Percentiles rank a stretch among this genome's conserved stretches.
Evolutionary conservation across 2,329 filamentous ascomycete species (phyloP).

Genomic region (Microdochium paspali): DNA sequence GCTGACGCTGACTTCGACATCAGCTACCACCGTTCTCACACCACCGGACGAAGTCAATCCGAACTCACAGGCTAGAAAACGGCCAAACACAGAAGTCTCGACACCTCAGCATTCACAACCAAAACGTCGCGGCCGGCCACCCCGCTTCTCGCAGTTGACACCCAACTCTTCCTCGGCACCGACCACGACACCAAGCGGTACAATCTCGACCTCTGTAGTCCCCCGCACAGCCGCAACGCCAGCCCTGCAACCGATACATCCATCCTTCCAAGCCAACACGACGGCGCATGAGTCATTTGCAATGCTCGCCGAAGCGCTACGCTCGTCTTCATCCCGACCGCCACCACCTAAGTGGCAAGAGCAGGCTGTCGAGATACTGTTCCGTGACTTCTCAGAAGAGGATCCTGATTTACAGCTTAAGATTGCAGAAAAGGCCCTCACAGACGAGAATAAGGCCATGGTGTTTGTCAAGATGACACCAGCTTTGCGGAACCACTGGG

Average conservation of each 20-base stretch:
- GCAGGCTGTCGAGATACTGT: conserved; percentile 49
- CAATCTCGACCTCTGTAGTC: not conserved
- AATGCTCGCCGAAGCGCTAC: conserved; percentile 30
- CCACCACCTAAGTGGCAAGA: conserved; percentile 39
- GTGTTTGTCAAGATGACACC: conserved; percentile 53
- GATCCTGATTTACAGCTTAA: conserved; percentile 50
- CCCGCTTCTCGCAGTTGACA: conserved; percentile 16
- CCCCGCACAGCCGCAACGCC: not conserved
- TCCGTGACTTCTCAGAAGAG: conserved; percentile 46
- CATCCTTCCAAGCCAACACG: conserved; percentile 8
- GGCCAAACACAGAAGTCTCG: conserved; percentile 11
- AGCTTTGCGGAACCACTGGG: conserved; percentile 44
- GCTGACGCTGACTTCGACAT: conserved; percentile 7
- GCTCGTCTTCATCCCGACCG: conserved; percentile 15
- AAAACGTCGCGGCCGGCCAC: conserved; percentile 20
- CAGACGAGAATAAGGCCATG: conserved; percentile 51
- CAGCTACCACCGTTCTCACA: conserved; percentile 34
- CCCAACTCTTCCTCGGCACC: not conserved
- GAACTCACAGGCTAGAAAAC: conserved; percentile 28
- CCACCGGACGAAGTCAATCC: conserved; percentile 42
- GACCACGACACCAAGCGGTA: no score
- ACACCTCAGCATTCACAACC: conserved; percentile 4
- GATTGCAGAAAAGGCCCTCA: conserved; percentile 47
- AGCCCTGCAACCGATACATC: conserved; percentile 8
- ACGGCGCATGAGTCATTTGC: conserved; percentile 21